A percentile compares a stretch with the other conserved stretches of the same genome.
Conservation (phyloP, 2,329 filamentous ascomycete species). For the Alternaria consortialis region DNA sequence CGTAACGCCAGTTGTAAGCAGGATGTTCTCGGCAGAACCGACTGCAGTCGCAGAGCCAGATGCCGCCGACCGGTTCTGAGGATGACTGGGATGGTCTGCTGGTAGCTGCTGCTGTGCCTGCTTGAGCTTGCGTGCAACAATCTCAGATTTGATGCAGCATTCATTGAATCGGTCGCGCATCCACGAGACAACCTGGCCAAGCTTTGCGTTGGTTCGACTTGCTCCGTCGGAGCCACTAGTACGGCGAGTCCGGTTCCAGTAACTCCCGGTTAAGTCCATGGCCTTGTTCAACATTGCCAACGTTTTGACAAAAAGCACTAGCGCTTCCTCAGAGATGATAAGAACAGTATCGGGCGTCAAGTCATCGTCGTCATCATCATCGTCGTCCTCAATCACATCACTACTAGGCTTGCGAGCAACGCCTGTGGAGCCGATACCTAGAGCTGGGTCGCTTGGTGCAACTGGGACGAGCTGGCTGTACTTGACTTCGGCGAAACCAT, state of each 20-base stretch:
- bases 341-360: slow-evolving; percentile 88
- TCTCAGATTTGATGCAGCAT: slow-evolving; percentile 92
- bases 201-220: slow-evolving; percentile 57
- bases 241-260: slow-evolving; percentile 84
- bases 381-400: slow-evolving; percentile 63
- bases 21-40: slow-evolving; percentile 78
- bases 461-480: slow-evolving; percentile 95
- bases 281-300: slow-evolving; percentile 88
- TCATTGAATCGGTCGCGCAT: slow-evolving; percentile 94
- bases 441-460: slow-evolving; percentile 76
- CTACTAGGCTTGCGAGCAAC: slow-evolving; percentile 46
- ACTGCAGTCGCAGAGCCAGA: slow-evolving; percentile 66
- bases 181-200: slow-evolving; percentile 97
- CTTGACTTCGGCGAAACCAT: slow-evolving; percentile 97
- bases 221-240: slow-evolving; percentile 58
- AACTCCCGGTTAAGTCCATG: slow-evolving; percentile 92
- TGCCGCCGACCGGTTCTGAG: slow-evolving; percentile 74
- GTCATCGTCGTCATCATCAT: slow-evolving; percentile 57
- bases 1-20: slow-evolving; percentile 86
- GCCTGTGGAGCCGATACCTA: slow-evolving; percentile 67
- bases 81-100: slow-evolving; percentile 84
- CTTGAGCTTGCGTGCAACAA: slow-evolving; percentile 86
- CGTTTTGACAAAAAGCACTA: slow-evolving; percentile 96
- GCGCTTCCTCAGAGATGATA: slow-evolving; percentile 87
- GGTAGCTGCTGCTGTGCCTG: slow-evolving; percentile 87